These are phyloP conservation scores for Moricandia moricandioides DNA, from an alignment of 345 rosid species.

Conservation along the genomic window DNA sequence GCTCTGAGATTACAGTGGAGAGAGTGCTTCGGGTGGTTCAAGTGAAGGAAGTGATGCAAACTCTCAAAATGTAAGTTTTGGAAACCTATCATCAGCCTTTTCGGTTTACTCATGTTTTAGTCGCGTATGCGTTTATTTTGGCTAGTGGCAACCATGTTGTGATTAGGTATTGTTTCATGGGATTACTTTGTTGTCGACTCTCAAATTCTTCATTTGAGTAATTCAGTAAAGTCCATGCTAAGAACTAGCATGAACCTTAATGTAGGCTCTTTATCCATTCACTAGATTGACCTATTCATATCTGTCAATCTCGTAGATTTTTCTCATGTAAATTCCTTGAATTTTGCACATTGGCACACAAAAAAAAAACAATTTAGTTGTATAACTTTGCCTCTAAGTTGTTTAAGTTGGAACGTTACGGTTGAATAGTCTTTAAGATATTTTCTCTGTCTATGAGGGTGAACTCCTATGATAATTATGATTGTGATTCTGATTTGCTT, in stretches of 20 bases:
- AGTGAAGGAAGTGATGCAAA: conserved; percentile 97
- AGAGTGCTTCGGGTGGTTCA: conserved; percentile 89
- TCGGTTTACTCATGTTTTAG: neutral
- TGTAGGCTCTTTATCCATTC: neutral
- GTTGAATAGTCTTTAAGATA: neutral
- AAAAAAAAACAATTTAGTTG: neutral
- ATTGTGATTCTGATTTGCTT: conserved; percentile 4
- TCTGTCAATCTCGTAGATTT: neutral
- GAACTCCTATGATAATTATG: no score
- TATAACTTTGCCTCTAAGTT: neutral
- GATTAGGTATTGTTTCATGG: neutral
- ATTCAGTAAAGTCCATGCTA: neutral
- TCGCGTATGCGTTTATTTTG: neutral
- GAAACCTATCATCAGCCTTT: conserved; percentile 13
- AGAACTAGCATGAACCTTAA: conserved; percentile 18
- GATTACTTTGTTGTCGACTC: neutral
- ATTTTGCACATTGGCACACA: neutral
- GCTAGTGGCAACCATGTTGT: neutral
- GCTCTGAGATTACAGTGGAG: conserved; percentile 60
- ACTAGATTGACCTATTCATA: conserved; percentile 8
- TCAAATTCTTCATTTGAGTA: neutral
- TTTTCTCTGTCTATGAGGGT: neutral
- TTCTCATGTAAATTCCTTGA: no score
- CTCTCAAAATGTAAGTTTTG: conserved; percentile 74
- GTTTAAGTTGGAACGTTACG: neutral